Conservation (phyloP, 1,284 basidiomycete species). For the Rhodotorula sp. region DNA sequence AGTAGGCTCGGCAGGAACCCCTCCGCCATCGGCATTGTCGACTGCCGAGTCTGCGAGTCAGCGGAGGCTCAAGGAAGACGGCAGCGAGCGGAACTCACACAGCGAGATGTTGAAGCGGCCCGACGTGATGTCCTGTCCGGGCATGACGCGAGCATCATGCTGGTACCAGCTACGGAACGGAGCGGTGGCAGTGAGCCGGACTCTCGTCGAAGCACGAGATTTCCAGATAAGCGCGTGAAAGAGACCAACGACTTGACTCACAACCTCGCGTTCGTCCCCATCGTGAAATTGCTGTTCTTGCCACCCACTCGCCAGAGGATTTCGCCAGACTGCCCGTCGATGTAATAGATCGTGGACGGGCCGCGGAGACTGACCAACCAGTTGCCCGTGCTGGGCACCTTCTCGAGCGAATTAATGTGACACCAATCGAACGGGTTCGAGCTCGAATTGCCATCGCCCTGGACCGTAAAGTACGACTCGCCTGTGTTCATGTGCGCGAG, state of each 20-base stretch:
- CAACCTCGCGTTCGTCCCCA: constrained; percentile 30
- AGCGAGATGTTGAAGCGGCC: constrained; percentile 24
- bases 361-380: constrained; percentile 48
- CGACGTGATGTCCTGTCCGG: constrained; percentile 9
- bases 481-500: constrained; percentile 29
- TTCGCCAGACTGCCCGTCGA: constrained; percentile 41
- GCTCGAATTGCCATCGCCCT: not conserved
- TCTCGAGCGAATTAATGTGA: constrained; percentile 49
- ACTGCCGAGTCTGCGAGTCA: constrained; percentile 5
- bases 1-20: not conserved
- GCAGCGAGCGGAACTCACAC: constrained; percentile 7
- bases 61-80: not conserved
- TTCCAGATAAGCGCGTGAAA: not conserved
- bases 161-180: not conserved
- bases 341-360: constrained; percentile 46
- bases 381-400: constrained; percentile 40
- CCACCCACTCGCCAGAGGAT: constrained; percentile 48
- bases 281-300: constrained; percentile 43
- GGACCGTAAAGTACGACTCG: constrained; percentile 28
- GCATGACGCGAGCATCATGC: constrained; percentile 6
- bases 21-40: constrained; percentile 41
- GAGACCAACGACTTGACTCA: not conserved
- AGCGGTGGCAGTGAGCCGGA: not conserved
- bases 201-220: not conserved
- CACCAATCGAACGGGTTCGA: constrained; percentile 18